Conservation (phyloP, 148 eudicot genomes). For the Rhododendron ferrugineum region DNA sequence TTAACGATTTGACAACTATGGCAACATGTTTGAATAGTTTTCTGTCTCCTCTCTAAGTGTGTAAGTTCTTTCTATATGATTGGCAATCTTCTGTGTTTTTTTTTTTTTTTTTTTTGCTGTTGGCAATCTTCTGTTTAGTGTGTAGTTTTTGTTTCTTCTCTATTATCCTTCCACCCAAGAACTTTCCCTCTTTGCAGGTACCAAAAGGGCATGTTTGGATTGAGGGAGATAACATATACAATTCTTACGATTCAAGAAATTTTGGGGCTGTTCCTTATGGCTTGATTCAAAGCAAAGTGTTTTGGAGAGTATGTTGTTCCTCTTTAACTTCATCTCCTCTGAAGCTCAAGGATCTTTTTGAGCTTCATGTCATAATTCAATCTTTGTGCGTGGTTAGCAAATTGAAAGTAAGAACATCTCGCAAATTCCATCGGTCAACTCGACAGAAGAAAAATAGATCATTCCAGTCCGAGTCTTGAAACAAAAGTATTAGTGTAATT, state of each 20-base stretch:
- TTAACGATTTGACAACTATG: too few relatives aligned
- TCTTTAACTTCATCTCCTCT: background rate
- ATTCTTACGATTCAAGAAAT: slow-evolving; percentile 56
- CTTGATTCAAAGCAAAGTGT: slow-evolving; percentile 48
- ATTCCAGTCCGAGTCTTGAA: background rate
- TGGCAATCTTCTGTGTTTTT: background rate
- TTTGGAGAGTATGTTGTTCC: slow-evolving; percentile 50
- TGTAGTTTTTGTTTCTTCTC: background rate
- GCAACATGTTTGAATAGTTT: background rate
- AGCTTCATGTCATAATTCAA: background rate
- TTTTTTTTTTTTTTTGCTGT: background rate
- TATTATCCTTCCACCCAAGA: background rate
- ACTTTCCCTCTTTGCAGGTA: slow-evolving; percentile 35
- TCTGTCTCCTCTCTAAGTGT: background rate
- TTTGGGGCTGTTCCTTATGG: slow-evolving; percentile 80
- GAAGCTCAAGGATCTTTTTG: background rate
- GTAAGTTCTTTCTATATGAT: background rate
- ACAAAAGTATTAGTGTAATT: background rate
- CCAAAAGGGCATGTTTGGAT: slow-evolving; percentile 86
- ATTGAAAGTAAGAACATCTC: background rate
- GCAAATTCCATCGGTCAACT: background rate
- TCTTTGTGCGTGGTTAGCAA: background rate
- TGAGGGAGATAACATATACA: slow-evolving; percentile 71
- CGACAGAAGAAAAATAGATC: background rate
- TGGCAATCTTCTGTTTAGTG: background rate